Evolutionary conservation across 75 land plant species (phyloP), one percentile per base, ranked within the genome.

Genomic region (Sequoiadendron giganteum): DNA sequence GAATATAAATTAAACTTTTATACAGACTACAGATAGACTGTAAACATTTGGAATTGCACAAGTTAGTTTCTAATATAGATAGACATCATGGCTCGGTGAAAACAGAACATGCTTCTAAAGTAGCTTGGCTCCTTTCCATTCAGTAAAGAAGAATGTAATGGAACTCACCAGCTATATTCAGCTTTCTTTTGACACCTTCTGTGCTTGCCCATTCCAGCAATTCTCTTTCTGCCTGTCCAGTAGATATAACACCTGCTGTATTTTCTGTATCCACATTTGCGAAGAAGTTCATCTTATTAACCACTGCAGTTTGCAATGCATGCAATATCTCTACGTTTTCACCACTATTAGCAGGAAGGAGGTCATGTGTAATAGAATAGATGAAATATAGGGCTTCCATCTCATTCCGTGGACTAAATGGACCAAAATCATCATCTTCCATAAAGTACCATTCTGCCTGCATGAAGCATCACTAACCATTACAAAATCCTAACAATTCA

Each of bases 391-490:
- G 92, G 42, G 95, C 89, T 85, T 91, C 93, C 43, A 95, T 52
- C 54, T 95, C 96, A 89, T 95, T 95, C 85, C 95, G 90, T 13
- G 90, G 88, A 88, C 92, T 94, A 86, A 92, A 90, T 25, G 90
- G 88, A 49, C 90, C 85, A 79, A 32, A 36, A 14, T 86, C 91
- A 88, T 93, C 89, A 84, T 86, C 90, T 85, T 87, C 93, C 48
- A 85, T 84, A 84, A 95, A 94, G 85, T 95, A 95, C 25, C 92
- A 87, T 75, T 94, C 95, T 25, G 85, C 84, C 96, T 95, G 93
- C 90, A 91, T 45, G 25, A 88, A 78, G 39, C 40, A 54, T 30
- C 13, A 32, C 34, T 15, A 21, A 85, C 56, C 2, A 13, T 32
- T 54, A 52, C 61, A 54, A 55, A 34, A 54, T 85, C 61, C 19